phyloP scores from a whole-genome alignment of 768 basidiomycete genomes.

The Psilocybe cubensis region DNA sequence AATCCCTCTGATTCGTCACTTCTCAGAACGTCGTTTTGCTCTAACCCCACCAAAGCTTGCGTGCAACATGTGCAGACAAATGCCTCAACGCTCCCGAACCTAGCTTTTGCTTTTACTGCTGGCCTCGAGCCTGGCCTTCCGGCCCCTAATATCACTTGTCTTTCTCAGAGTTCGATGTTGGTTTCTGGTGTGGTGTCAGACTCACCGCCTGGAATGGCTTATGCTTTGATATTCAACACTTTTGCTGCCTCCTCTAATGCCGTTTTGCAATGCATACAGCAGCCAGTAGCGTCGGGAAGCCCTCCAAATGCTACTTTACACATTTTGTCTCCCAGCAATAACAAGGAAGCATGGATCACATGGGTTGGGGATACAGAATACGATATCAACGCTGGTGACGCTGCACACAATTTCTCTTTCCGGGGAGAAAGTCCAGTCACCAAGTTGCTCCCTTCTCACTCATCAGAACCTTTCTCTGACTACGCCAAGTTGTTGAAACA shows the following conservation, averaged over 20 bases:
- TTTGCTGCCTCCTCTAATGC: slow-evolving; percentile 37
- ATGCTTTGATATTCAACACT: slow-evolving; percentile 58
- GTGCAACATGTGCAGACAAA: slow-evolving; percentile 51
- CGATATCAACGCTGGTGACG: slow-evolving; percentile 62
- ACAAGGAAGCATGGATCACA: slow-evolving; percentile 62
- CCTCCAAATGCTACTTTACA: slow-evolving; percentile 49
- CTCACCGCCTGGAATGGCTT: slow-evolving; percentile 63
- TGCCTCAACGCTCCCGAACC: slow-evolving; percentile 18
- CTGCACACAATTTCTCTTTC: slow-evolving; percentile 62
- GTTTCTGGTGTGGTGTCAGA: slow-evolving; percentile 51
- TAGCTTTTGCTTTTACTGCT: slow-evolving; percentile 54
- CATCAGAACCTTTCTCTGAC: slow-evolving; percentile 16
- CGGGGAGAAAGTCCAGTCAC: slow-evolving; percentile 55
- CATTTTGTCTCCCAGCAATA: slow-evolving; percentile 36
- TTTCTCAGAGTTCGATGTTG: slow-evolving; percentile 55
- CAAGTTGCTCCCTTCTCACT: slow-evolving; percentile 14
- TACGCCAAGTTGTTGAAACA: slow-evolving; percentile 46
- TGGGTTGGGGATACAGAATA: slow-evolving; percentile 82
- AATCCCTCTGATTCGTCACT: slow-evolving; percentile 24
- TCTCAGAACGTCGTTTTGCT: slow-evolving; percentile 59
- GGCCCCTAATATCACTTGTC: slow-evolving; percentile 62
- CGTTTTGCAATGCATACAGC: slow-evolving; percentile 33
- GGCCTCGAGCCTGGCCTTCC: slow-evolving; percentile 51
- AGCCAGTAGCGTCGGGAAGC: slow-evolving; percentile 30
- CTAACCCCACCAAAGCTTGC: slow-evolving; percentile 64